Base-by-base conservation (phyloP, 2,329 filamentous ascomycete species). In the Aspergillus sergii region DNA sequence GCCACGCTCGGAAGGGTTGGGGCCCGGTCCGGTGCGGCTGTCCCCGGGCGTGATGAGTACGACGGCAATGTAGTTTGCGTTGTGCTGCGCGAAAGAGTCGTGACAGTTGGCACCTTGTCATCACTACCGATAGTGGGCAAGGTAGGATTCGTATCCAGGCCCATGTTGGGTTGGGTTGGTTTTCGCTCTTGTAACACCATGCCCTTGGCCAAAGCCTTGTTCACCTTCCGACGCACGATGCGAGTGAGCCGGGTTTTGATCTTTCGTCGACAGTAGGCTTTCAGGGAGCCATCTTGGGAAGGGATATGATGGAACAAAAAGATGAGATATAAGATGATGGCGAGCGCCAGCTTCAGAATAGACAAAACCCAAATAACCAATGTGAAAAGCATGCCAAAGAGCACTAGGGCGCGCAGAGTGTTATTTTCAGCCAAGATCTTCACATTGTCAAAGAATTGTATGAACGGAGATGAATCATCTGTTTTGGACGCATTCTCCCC, bases 261-360 rank as follows among this genome's bases (percentile, higher is more conserved):
- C 81, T 98, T 98, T 53, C 93, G 90, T 65, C 92, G 90, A 76
- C 95, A 98, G 80, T 96, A 99, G 30, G 89, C 89, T 6, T 88
- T 88, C 34, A 99, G 84, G 9, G 91, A 89, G 7, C 93, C 92
- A 72, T 97, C 93, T 12, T 88, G 83, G 41, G 86, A 86, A 1
- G 94, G 93, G 65, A 99, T 94, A 79, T 94, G 95, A 78, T 95
- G 91, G 86, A 91, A 97, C 7, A 99, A 85, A 77, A 97, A 99
- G 71, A 92, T 87, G 43, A 97, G 78, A 78, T 96, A 98, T 64
- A 96, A 88, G 1, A 96, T 71, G 26, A 89, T 81, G 0, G 92
- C 93, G 11, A 91, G 74, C n/a, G 94, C 80, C 57, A 98, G 83
- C 61, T 82, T 84, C 59, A 98, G 75, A 7, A 91, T 86, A 0